Base-by-base conservation (phyloP, 345 rosid species). In the Acer negundo region DNA sequence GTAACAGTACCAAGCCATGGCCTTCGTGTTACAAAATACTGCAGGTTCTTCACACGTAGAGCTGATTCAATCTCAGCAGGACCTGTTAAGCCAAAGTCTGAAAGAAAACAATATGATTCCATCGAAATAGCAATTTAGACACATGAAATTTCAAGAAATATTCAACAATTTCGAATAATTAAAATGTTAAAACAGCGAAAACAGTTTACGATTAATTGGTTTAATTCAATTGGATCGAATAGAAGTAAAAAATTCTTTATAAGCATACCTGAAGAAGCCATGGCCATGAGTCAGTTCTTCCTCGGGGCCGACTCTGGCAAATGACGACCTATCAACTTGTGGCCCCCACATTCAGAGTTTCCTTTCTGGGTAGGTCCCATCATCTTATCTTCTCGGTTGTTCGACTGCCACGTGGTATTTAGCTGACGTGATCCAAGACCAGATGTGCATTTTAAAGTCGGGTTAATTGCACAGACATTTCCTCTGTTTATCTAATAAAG, bases 1-100 rank as follows among this genome's bases (percentile, higher is more conserved):
- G 73, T 78, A 63, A 62, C 69, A 72, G 74, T 91, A 95, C 99
- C 98, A 47, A 95, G 94, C 99, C 99, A 95, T 23, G 98, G 99
- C 74, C 98, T 90, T 58, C 80, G 87, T 6, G 95, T 90, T 13
- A 92, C 88, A 47, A 88, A 86, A 87, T 87, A 91, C 76, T 82
- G 92, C 10, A 87, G 85, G 20, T 89, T 91, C 92, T 82, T 95
- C 84, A 91, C 81, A 77, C 87, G 92, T 87, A 93, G 80, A 73
- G 93, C 96, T 51, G 94, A 84, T 82, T 95, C 98, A 9, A 93
- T 94, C 84, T 93, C 98, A 24, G 90, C 85, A 3, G 92, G 95
- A 82, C 89, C 86, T 62, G 83, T 81, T 73, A 83, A 77, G 6
- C 86, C 85, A 64, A 80, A 81, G 78, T 92, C 94, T 90, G 86